phyloP scores from a whole-genome alignment of 106 monocot genomes.

The Allium fistulosum region DNA sequence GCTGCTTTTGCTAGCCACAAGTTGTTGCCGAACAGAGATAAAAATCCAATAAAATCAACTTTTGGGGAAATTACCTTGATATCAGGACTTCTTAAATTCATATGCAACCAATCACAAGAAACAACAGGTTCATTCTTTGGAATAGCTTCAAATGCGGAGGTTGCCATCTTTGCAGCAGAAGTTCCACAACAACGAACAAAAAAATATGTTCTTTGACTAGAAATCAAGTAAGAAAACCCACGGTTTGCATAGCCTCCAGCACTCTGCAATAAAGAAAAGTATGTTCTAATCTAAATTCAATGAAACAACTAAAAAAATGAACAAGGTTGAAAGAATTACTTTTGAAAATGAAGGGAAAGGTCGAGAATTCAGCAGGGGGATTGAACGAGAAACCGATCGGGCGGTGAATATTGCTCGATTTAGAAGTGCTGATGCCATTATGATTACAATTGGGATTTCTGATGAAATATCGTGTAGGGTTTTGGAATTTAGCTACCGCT shows the following conservation, averaged over 20 bases:
- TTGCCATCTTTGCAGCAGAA: conserved; percentile 10
- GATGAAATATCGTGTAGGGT: neutral
- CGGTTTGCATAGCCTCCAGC: neutral
- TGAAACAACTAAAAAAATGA: neutral
- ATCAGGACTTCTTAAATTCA: conserved; percentile 46
- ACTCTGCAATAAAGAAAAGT: conserved; percentile 15
- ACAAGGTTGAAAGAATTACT: neutral
- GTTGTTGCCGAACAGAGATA: too few relatives aligned
- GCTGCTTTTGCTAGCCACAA: too few relatives aligned
- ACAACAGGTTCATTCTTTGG: conserved; percentile 43
- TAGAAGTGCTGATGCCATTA: conserved; percentile 27
- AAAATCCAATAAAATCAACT: too few relatives aligned
- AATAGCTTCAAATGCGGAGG: conserved; percentile 19
- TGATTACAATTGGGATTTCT: neutral
- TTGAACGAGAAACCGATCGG: conserved; percentile 17
- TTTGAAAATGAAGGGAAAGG: conserved; percentile 10
- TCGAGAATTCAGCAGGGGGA: conserved; percentile 10
- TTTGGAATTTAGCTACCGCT: neutral
- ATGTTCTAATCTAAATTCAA: neutral
- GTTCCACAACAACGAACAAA: conserved; percentile 11
- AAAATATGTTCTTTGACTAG: conserved; percentile 5
- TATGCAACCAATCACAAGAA: conserved; percentile 66
- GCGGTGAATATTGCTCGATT: conserved; percentile 21
- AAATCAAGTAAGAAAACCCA: conserved; percentile 6
- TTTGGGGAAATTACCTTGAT: conserved; percentile 34